Evolutionary conservation across 208 protist genomes (phyloP), one percentile per base, ranked within the genome.

Genomic region (Acanthamoeba culbertsoni): DNA sequence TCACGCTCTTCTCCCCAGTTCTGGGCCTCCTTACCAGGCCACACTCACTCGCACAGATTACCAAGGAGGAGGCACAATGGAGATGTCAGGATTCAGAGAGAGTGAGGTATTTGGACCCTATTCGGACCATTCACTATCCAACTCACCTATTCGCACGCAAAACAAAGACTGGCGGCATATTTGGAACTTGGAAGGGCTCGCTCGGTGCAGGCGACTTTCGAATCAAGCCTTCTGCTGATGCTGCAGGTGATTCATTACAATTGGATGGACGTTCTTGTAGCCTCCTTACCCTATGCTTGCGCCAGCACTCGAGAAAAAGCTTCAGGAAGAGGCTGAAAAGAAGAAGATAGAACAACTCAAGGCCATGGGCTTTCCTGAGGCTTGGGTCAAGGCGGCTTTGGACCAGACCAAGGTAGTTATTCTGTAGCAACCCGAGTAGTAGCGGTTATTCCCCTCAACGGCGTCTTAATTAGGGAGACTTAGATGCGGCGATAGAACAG

Each of bases 341-440:
- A 62, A 35, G 35, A 55, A 88, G 28, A 31, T 88, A 2, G 79
- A 55, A 48, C 45, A 55, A 31, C 79, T 88, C 37, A 88, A 16
- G 12, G 79, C 79, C 31, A 88, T 88, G 79, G 79, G 79, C 7
- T 88, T 88, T 35, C 79, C 79, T 37, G 79, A 88, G 31, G 45
- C 55, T 16, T 63, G 45, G 48, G 45, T 33, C 79, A 63, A 63
- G 79, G 48, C 40, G 2, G 79, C 79, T 4, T 48, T 88, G 31
- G n/a, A 88, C 28, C 28, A 88, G 53, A 65, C 48, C 79, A 62
- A 88, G 46, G 53, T 65, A 65, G 7, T 31, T 79, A 26, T 23
- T 35, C 35, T 14, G 33, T 8, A 59, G 51, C 16, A 59, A 23
- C 14, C 23, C 23, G 51, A 59, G n/a, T n/a, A n/a, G n/a, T n/a